Evolutionary conservation across 768 basidiomycete species (phyloP), one percentile per base, ranked within the genome.

Genomic region (Kwoniella dendrophila): DNA sequence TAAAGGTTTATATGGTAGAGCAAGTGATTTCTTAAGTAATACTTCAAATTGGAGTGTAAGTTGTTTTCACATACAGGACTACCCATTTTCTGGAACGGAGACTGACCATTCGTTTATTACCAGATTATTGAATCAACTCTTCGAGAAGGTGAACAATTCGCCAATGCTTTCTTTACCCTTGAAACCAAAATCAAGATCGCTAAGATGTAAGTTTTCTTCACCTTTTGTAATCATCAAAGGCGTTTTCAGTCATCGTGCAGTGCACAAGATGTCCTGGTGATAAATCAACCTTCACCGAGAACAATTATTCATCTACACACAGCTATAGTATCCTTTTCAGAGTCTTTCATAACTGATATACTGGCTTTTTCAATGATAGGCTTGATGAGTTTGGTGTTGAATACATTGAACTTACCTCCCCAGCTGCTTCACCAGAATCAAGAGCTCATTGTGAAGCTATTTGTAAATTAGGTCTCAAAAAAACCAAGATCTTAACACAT

Each of bases 161-260:
- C 96, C 66, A 99, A 98, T 77, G 95, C 96, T 56, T 99, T 99
- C 85, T 99, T 98, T 79, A 95, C 96, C 78, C 93, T 92, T 78
- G 92, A 94, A 83, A 98, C 94, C 82, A 99, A 99, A 86, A 96
- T 97, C 78, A 93, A 94, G 78, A 99, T 99, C 71, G 96, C 96
- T 68, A 92, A 88, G 83, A 93, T 93, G 77, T 76, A 60, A 68
- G 76, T 70, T 4, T 2, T 8, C 22, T 11, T 27, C 26, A 41
- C 16, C n/a, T 32, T 26, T 40, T 62, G 10, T 7, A 16, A 27
- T 18, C 24, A 26, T 47, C 44, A 18, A 47, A 47, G n/a, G 8
- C 16, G 22, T 18, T n/a, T 7, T 26, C 27, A 18, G 27, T 50
- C 26, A 11, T 33, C 26, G 32, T 18, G 18, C 20, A 0, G 27